These are phyloP conservation scores for Boehmeria nivea DNA, from an alignment of 306 rosid genomes.

Conservation along the genomic window DNA sequence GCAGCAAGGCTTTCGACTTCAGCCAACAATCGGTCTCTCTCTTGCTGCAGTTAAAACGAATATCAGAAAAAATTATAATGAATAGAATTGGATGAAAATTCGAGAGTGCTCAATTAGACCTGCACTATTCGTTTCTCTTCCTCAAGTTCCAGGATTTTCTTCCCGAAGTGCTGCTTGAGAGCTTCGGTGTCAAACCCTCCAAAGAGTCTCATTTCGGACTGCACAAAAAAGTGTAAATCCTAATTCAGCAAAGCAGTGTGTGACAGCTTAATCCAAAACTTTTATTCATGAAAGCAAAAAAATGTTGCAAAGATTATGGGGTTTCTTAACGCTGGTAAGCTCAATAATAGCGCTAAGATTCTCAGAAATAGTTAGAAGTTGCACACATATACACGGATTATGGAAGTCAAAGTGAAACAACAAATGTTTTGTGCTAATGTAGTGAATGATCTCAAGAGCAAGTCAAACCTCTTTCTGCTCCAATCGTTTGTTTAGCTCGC, in stretches of 20 bases:
- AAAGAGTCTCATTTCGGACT: conserved; percentile 71
- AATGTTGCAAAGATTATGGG: conserved; percentile 4
- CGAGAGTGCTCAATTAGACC: conserved; percentile 32
- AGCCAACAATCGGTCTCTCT: conserved; percentile 58
- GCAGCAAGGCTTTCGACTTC: conserved; percentile 63
- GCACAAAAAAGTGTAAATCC: conserved; percentile 12
- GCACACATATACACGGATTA: no score
- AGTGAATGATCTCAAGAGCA: not conserved
- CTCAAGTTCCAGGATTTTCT: conserved; percentile 68
- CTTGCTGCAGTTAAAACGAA: conserved; percentile 44
- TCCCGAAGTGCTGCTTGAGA: conserved; percentile 62
- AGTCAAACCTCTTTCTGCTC: conserved; percentile 76
- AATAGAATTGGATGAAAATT: conserved; percentile 3
- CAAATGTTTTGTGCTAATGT: no score
- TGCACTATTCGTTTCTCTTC: conserved; percentile 71
- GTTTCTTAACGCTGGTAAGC: no score
- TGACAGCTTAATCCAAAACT: conserved; percentile 15
- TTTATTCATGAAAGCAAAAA: conserved; percentile 10
- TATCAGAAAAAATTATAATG: conserved; percentile 22
- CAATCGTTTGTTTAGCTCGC: conserved; percentile 63
- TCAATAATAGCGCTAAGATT: no score
- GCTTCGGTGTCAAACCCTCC: conserved; percentile 52
- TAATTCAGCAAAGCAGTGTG: conserved; percentile 17
- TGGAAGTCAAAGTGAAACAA: no score
- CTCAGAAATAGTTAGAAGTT: no score